Conservation (phyloP, 805 yeast genomes). For the Candida awuae region DNA sequence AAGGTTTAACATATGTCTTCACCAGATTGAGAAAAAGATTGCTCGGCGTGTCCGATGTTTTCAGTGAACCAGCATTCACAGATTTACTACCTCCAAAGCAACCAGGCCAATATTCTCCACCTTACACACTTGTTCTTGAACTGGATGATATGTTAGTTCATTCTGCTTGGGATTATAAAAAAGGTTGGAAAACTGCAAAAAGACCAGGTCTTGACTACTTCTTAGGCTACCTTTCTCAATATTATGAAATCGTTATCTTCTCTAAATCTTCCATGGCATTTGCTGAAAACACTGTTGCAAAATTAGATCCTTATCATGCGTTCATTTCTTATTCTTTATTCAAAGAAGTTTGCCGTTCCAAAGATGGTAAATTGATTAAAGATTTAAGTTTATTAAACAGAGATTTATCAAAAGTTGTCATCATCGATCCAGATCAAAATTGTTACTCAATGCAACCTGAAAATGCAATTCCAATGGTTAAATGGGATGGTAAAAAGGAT, state of each 20-base stretch:
- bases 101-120: constrained; percentile 86
- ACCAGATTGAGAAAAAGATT: constrained; percentile 65
- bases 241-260: constrained; percentile 91
- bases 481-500: constrained; percentile 83
- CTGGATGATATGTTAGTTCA: constrained; percentile 88
- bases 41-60: constrained; percentile 66
- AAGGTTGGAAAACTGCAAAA: constrained; percentile 98
- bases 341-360: constrained; percentile 85
- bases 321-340: constrained; percentile 78
- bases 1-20: constrained; percentile 66
- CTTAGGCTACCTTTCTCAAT: constrained; percentile 87
- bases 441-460: constrained; percentile 81
- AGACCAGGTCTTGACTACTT: constrained; percentile 98
- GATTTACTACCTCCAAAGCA: constrained; percentile 88
- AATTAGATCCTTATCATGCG: constrained; percentile 90
- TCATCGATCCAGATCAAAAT: constrained; percentile 70
- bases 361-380: constrained; percentile 83
- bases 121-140: constrained; percentile 80
- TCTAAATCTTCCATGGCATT: constrained; percentile 79
- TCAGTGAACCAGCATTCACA: constrained; percentile 90
- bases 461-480: constrained; percentile 76
- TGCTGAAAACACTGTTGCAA: constrained; percentile 75
- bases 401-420: constrained; percentile 72
- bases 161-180: constrained; percentile 82
- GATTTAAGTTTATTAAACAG: constrained; percentile 88